phyloP scores from a whole-genome alignment of 352 stramenopile genomes.

The Phytopythium chamaehyphon region DNA sequence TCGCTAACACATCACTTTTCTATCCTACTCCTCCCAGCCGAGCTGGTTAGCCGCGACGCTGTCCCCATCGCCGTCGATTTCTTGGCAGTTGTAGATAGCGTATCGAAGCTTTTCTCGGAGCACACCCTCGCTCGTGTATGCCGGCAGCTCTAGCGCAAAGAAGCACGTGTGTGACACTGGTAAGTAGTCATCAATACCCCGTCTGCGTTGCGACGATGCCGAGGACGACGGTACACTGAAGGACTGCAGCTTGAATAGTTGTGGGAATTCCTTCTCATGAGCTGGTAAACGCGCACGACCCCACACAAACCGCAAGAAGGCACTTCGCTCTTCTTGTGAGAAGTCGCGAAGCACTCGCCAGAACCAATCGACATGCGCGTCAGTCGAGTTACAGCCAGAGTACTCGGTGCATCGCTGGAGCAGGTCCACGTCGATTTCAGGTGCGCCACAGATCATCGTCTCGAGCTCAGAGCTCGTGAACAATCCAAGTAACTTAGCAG shows the following conservation, averaged over 20 bases:
- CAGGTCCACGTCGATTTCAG: conserved; percentile 79
- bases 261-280: conserved; percentile 78
- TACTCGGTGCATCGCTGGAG: conserved; percentile 86
- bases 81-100: conserved; percentile 92
- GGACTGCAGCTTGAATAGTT: conserved; percentile 90
- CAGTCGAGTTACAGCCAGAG: conserved; percentile 60
- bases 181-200: conserved; percentile 81
- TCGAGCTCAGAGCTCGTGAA: conserved; percentile 83
- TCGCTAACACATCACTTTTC: not conserved
- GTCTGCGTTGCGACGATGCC: not conserved
- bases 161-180: conserved; percentile 99
- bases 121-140: conserved; percentile 87
- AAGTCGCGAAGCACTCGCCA: conserved; percentile 79
- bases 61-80: conserved; percentile 89
- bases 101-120: conserved; percentile 83
- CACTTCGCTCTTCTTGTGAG: conserved; percentile 77
- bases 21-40: conserved; percentile 66
- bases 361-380: conserved; percentile 86
- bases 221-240: conserved; percentile 37
- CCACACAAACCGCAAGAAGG: conserved; percentile 91
- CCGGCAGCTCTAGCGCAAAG: conserved; percentile 94
- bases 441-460: conserved; percentile 78
- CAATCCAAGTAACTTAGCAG: conserved; percentile 58
- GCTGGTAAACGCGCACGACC: conserved; percentile 85
- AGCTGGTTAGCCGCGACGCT: conserved; percentile 78